A percentile compares a stretch with the other conserved stretches of the same genome.
Evolutionary conservation across 1,284 basidiomycete species (phyloP).

Genomic region (Microbotryum intermedium): DNA sequence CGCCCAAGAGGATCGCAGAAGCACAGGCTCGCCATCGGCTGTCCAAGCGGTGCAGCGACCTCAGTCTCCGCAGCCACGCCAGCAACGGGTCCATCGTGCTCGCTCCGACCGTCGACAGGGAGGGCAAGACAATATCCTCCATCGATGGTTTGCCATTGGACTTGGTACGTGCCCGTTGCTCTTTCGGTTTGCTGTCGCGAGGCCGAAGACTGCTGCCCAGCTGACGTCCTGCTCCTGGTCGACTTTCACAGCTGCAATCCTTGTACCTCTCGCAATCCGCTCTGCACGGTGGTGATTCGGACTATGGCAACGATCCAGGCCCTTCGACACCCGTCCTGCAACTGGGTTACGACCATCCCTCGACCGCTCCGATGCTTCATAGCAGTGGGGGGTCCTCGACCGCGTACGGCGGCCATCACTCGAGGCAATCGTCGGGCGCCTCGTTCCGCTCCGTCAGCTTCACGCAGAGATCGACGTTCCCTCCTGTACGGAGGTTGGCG

Average conservation of each 20-base stretch:
- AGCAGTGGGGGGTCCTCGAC: background rate
- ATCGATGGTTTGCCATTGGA: conserved; percentile 23
- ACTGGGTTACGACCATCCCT: background rate
- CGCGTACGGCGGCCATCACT: background rate
- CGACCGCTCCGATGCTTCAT: background rate
- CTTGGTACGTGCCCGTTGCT: conserved; percentile 21
- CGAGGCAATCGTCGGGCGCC: background rate
- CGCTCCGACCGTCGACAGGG: conserved; percentile 5
- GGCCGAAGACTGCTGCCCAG: no score
- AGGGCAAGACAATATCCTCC: conserved; percentile 7
- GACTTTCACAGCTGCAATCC: conserved; percentile 22
- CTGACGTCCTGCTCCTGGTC: no score
- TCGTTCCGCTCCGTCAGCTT: conserved; percentile 56
- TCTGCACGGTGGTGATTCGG: conserved; percentile 1
- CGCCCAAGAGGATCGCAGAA: no score
- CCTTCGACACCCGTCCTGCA: conserved; percentile 1
- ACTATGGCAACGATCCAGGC: background rate
- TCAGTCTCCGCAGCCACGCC: no score
- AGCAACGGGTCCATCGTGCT: no score
- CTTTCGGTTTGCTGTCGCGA: no score
- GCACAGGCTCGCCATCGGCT: no score
- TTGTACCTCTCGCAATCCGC: conserved; percentile 17
- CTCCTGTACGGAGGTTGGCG: conserved; percentile 77
- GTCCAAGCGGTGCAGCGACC: no score
- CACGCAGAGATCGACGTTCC: conserved; percentile 80